Base-by-base conservation (phyloP, 2,329 filamentous ascomycete species). In the Neofusicoccum sp. region DNA sequence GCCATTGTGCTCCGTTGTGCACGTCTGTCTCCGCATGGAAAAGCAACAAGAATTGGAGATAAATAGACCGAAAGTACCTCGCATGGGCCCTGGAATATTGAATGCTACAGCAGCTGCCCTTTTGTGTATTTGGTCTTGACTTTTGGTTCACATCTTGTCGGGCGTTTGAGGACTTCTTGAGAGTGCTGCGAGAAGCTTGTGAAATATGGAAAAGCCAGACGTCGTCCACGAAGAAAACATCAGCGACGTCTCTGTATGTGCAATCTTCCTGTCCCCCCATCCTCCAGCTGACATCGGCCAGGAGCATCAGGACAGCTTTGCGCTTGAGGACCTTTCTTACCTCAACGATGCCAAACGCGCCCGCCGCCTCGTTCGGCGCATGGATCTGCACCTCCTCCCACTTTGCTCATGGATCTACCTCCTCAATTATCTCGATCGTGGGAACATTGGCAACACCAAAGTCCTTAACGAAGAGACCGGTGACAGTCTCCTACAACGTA, bases 401-500 rank as follows among this genome's bases (percentile, higher is more conserved):
- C 33, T 66, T 6, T 64, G 57, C 26, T 56, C 58, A 14, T 65
- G 71, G 62, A 70, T 77, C 12, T 49, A 49, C 16, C 45, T 49
- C 16, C 63, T 73, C 7, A 65, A 65, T 11, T 72, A 60, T 36
- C 54, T 65, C 63, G 68, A 70, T 51, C 65, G 67, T 26, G 67
- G 65, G 11, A 68, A 68, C 40, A 69, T 70, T 60, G 67, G 65
- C 33, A 86, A 83, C 30, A 34, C 45, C 8, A 33, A 24, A 34
- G 45, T 33, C n/a, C 70, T 79, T 44, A 79, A 78, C 60, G 64
- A 68, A 14, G 65, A 70, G 6, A 74, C 71, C 0, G 59, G 63
- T 2, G 71, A 79, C 63, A 71, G 75, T 60, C 67, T 79, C 63
- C 66, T 75, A 61, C 66, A 67, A 14, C 68, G 71, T 56, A 73